phyloP scores from a whole-genome alignment of 1,284 basidiomycete genomes.

The Moniliophthora roreri region DNA sequence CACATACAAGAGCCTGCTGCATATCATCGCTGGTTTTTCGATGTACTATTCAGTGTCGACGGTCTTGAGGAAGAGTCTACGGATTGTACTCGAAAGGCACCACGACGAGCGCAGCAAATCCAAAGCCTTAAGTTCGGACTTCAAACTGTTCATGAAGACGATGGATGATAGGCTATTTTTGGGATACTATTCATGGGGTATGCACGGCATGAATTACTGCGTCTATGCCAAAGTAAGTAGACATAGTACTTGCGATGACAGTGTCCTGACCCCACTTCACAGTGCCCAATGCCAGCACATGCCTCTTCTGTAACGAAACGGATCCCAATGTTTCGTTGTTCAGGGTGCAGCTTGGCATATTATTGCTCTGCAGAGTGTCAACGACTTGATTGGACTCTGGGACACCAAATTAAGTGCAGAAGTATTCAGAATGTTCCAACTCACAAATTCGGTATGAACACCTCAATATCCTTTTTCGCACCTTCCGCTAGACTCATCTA shows the following conservation, averaged over 20 bases:
- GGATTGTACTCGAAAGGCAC: not conserved
- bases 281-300: not conserved
- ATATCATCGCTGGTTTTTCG: not conserved
- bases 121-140: not conserved
- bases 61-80: not conserved
- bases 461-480: no score
- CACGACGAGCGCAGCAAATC: not conserved
- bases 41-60: not conserved
- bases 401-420: not conserved
- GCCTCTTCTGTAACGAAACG: not conserved
- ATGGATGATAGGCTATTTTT: not conserved
- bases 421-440: no score
- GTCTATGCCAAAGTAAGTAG: not conserved
- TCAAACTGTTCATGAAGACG: not conserved
- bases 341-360: not conserved
- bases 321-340: not conserved
- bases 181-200: not conserved
- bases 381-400: not conserved
- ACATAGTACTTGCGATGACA: not conserved
- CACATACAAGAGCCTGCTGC: not conserved
- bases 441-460: no score
- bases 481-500: no score
- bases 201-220: not conserved
- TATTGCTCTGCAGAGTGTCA: not conserved
- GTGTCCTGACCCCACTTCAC: not conserved